A percentile compares a stretch with the other conserved stretches of the same genome.
phyloP scores from a whole-genome alignment of 1,139 yeast genomes.

The Taiozyma onychis region DNA sequence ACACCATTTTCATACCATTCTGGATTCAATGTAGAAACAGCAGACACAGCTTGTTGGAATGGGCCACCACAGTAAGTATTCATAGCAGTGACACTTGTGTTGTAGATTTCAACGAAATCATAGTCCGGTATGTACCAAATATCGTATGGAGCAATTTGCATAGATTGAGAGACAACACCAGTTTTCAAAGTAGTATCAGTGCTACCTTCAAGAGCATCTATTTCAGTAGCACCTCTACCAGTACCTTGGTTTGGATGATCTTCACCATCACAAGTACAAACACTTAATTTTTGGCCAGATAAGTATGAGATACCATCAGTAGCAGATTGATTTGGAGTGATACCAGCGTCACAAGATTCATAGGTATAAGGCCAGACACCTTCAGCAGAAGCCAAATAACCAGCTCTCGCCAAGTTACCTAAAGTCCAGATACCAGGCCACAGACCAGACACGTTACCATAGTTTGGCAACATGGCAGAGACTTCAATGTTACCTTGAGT shows the following conservation, averaged over 20 bases:
- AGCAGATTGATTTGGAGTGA: slow-evolving; percentile 58
- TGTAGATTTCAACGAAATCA: slow-evolving; percentile 59
- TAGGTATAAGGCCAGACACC: slow-evolving; percentile 66
- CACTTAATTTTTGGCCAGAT: slow-evolving; percentile 51
- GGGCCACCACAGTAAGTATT: slow-evolving; percentile 82
- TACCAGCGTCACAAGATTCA: slow-evolving; percentile 57
- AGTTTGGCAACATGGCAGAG: slow-evolving; percentile 47
- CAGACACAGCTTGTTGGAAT: slow-evolving; percentile 79
- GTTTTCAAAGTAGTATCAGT: slow-evolving; percentile 35
- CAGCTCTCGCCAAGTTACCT: slow-evolving; percentile 62
- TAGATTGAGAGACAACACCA: slow-evolving; percentile 70
- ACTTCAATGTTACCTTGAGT: slow-evolving; percentile 52
- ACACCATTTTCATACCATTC: slow-evolving; percentile 71
- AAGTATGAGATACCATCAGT: slow-evolving; percentile 56
- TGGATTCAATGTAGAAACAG: slow-evolving; percentile 59
- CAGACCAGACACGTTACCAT: slow-evolving; percentile 49
- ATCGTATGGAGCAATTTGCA: slow-evolving; percentile 81
- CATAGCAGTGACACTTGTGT: slow-evolving; percentile 57
- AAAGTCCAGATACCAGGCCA: slow-evolving; percentile 66
- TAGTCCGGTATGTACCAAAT: slow-evolving; percentile 84
- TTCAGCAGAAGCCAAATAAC: slow-evolving; percentile 54
- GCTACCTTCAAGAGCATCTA: slow-evolving; percentile 63
- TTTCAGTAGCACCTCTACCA: slow-evolving; percentile 66
- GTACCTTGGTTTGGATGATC: slow-evolving; percentile 54
- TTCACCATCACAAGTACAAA: slow-evolving; percentile 53